Percentiles rank a stretch among this genome's conserved stretches.
These are phyloP conservation scores for Emergomyces africanus DNA, from an alignment of 2,329 filamentous ascomycete species.

Conservation along the genomic window DNA sequence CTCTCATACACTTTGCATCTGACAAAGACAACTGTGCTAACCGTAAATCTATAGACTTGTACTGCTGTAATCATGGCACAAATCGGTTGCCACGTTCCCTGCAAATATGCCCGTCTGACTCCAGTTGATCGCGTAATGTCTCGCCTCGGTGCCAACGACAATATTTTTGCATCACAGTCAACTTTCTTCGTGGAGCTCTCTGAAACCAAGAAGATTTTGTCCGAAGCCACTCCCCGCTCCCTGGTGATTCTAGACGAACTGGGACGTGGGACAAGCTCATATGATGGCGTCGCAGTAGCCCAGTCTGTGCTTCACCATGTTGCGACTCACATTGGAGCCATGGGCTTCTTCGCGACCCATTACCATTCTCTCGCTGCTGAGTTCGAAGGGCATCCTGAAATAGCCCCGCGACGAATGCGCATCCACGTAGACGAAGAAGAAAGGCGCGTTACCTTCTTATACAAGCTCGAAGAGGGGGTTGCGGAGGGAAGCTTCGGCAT, in stretches of 20 bases:
- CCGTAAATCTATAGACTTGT: constrained; percentile 51
- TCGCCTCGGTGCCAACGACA: constrained; percentile 91
- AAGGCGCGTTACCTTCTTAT: constrained; percentile 87
- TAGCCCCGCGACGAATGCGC: constrained; percentile 77
- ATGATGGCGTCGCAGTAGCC: constrained; percentile 92
- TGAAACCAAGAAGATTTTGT: constrained; percentile 95
- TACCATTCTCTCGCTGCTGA: constrained; percentile 91
- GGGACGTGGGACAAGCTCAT: constrained; percentile 85
- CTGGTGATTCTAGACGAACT: constrained; percentile 96
- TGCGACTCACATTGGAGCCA: constrained; percentile 79
- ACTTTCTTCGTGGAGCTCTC: constrained; percentile 97
- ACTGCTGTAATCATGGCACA: constrained; percentile 96
- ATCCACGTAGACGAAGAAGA: constrained; percentile 81
- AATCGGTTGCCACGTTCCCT: constrained; percentile 85
- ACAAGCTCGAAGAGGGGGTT: constrained; percentile 84
- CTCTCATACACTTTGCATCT: background rate
- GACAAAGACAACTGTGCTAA: background rate
- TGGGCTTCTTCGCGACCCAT: constrained; percentile 96
- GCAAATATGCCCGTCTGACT: constrained; percentile 66
- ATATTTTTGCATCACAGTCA: constrained; percentile 94
- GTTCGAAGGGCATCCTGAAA: constrained; percentile 80
- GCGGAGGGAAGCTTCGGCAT: constrained; percentile 97
- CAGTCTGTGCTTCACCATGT: constrained; percentile 96
- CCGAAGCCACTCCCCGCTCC: constrained; percentile 84
- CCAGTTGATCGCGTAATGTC: constrained; percentile 98